Evolutionary conservation across 345 rosid genomes (phyloP).

Genomic region (Eucalyptus erythrocorys): DNA sequence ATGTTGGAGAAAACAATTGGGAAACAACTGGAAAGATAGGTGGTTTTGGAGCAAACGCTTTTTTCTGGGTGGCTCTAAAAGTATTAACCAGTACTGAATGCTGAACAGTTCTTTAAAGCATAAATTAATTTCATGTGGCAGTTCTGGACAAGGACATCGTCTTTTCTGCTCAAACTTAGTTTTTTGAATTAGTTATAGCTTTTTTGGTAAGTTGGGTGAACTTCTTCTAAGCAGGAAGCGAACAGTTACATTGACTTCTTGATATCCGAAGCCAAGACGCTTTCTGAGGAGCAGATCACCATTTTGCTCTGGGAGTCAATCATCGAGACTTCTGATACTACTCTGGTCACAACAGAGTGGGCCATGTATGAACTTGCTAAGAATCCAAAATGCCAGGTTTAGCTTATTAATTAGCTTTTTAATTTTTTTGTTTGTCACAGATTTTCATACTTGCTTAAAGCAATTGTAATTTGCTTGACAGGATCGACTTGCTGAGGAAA

Average conservation of each 20-base stretch:
- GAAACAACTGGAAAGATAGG: neutral
- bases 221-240: conserved; percentile 23
- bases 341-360: conserved; percentile 85
- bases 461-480: neutral
- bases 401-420: neutral
- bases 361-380: conserved; percentile 81
- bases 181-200: neutral
- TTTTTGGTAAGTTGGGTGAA: neutral
- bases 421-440: neutral
- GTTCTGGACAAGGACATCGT: neutral
- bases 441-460: too few species aligned
- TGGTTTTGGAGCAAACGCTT: neutral
- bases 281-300: conserved; percentile 48
- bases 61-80: neutral
- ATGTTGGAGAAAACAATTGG: neutral
- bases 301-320: conserved; percentile 71
- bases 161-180: neutral
- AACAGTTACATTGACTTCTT: conserved; percentile 52
- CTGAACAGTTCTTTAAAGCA: neutral
- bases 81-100: neutral
- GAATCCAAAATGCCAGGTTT: conserved; percentile 44
- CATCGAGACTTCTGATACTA: conserved; percentile 67
- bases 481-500: conserved; percentile 41
- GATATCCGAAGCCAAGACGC: conserved; percentile 44
- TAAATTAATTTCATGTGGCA: neutral